phyloP scores from a whole-genome alignment of 192 early-diverging fungal genomes.

The Rhizophagus sp. region DNA sequence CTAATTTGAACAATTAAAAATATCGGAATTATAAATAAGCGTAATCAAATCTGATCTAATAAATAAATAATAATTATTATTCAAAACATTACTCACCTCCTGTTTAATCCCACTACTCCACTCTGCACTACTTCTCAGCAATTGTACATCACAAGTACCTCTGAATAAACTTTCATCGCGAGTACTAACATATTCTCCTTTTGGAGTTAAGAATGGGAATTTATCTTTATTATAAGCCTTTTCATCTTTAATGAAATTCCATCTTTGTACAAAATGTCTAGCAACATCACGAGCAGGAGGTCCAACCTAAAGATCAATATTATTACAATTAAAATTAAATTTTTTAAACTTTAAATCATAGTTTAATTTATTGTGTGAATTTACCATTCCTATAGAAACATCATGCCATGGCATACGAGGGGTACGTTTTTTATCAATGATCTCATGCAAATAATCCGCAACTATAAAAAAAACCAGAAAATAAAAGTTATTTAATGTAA shows the following conservation, averaged over 20 bases:
- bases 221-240: constrained; percentile 56
- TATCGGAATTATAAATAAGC: background rate
- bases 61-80: background rate
- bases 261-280: constrained; percentile 82
- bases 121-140: constrained; percentile 63
- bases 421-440: constrained; percentile 49
- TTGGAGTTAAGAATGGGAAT: constrained; percentile 68
- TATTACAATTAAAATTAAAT: background rate
- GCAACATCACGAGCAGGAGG: constrained; percentile 77
- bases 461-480: background rate
- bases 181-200: constrained; percentile 57
- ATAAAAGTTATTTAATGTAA: no score
- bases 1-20: constrained; percentile 25
- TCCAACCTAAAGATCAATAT: constrained; percentile 51
- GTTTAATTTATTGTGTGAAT: background rate
- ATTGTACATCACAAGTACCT: constrained; percentile 64
- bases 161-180: constrained; percentile 54
- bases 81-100: constrained; percentile 40
- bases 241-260: constrained; percentile 83
- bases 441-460: constrained; percentile 31
- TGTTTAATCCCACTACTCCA: constrained; percentile 67
- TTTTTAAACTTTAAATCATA: background rate
- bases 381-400: constrained; percentile 72
- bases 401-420: constrained; percentile 94
- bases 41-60: background rate